Evolutionary conservation across 208 protist genomes (phyloP).

Genomic region (Leptomonas pyrrhocoris): DNA sequence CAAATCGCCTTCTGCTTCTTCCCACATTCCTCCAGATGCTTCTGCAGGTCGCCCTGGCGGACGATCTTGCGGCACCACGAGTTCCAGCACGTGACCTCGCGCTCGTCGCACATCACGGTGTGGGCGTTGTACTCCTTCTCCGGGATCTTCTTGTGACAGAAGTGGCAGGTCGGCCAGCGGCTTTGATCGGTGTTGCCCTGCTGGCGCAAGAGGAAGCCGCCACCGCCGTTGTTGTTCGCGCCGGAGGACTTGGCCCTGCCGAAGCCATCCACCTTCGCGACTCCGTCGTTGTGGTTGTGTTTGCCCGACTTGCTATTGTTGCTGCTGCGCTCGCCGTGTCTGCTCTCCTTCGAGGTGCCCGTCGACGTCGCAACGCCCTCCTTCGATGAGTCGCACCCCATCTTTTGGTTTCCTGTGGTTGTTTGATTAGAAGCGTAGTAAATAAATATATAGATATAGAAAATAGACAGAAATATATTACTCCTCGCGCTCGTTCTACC

Average conservation of each 20-base stretch:
- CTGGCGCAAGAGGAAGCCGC: neutral
- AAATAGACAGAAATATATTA: too few relatives aligned
- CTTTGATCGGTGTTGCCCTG: constrained; percentile 14
- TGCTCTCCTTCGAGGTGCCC: neutral
- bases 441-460: too few relatives aligned
- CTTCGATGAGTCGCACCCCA: constrained; percentile 60
- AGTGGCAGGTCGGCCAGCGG: constrained; percentile 70
- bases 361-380: constrained; percentile 25
- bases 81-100: constrained; percentile 90
- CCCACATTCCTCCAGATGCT: constrained; percentile 83
- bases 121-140: constrained; percentile 86
- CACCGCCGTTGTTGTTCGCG: neutral
- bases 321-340: neutral
- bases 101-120: constrained; percentile 87
- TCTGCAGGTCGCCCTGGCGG: constrained; percentile 67
- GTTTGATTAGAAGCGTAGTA: neutral
- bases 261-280: neutral
- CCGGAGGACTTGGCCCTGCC: neutral
- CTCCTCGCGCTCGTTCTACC: too few relatives aligned
- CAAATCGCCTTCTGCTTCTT: constrained; percentile 73
- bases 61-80: constrained; percentile 87
- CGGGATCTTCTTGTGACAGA: constrained; percentile 64
- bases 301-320: constrained; percentile 14
- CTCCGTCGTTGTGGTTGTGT: neutral
- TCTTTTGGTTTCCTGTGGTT: constrained; percentile 18